Base-by-base conservation (phyloP, 2,329 filamentous ascomycete species). In the Colletotrichum cordylinicola region DNA sequence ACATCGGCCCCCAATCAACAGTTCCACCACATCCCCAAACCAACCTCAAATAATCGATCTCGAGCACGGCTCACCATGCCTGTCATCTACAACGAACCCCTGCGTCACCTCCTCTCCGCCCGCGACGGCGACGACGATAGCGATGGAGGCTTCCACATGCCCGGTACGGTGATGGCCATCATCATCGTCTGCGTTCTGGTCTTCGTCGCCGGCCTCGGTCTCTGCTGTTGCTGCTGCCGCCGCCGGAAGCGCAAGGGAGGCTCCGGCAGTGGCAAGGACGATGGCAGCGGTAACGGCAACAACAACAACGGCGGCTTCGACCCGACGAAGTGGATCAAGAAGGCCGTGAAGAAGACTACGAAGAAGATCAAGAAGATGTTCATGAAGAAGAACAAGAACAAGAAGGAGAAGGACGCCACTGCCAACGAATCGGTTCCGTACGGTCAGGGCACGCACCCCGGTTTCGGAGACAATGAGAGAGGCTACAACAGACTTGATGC, bases 341-440 rank as follows among this genome's bases (percentile, higher is more conserved):
- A 74, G 2, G 71, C 66, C 18, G n/a, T 70, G 24, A 74, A 74
- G 31, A 74, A 74, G 58, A 18, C 39, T 2, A 24, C 56, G 10
- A 74, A 74, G 56, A 74, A 74, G 71, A 70, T 70, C 33, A 74
- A 58, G 71, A 74, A 74, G 58, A 74, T 73, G 71, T 61, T 73
- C 13, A 21, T 43, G 8, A 73, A 43, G 71, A 73, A 73, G 29
- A 70, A 39, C 24, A 70, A 74, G 31, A 73, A 70, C 29, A 24
- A 55, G 24, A 70, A 73, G 33, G 21, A 39, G 18, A n/a, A 27
- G 8, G 43, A 39, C 29, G 31, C 66, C 6, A n/a, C 33, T 21
- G 55, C 33, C 13, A 31, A 60, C 29, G n/a, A 48, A 1, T 58
- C 35, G 7, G 33, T 35, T 6, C 37, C 65, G 0, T 73, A 73